Base-by-base conservation (phyloP, 306 rosid species). In the Gastrolobium bilobum region DNA sequence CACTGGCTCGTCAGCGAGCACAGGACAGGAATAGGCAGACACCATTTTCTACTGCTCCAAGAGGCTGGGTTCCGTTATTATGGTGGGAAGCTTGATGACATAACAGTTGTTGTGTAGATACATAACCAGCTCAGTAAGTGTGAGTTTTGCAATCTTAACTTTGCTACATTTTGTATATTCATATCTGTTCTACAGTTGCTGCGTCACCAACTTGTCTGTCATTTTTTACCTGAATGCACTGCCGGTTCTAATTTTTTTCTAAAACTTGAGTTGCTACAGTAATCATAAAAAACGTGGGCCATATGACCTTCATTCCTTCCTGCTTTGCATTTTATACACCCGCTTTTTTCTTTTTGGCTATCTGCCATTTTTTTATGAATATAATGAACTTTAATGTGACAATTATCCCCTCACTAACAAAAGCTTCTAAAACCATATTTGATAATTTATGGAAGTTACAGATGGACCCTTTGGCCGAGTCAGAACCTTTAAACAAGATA, bases 61-160 rank as follows among this genome's bases (percentile, higher is more conserved):
- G 96, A 96, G 38, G 96, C 96, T 3, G 99, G 98, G 34, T 91
- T 77, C 88, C 91, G 88, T 51, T 93, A 84, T 76, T 76, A 81
- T 33, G 99, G 99, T 5, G 98, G 99, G 74, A 96, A 96, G 84
- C 97, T 93, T 72, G 99, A 96, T 47, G 99, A 93, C 86, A 82
- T 91, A 15, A 93, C 97, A 3, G 97, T 91, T 51, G 91, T 93
- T 26, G 92, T 96, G 63, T 91, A n/a, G 97, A 10, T 91, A 87
- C 83, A 54, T 95, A 67, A 40, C 88, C 43, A 84, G 83, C 73
- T 86, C 83, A 26, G 48, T 34, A 11, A 70, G 70, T 59, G 26
- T 68, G 80, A 85, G 73, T 43, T 57, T 72, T 7, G 38, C 54
- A 43, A 30, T 46, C 47, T 58, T 74, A 63, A 43, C 38, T 13